Percentiles rank a stretch among this genome's conserved stretches.
These are phyloP conservation scores for Pythium dissotocum DNA, from an alignment of 352 stramenopile genomes.

Conservation along the genomic window DNA sequence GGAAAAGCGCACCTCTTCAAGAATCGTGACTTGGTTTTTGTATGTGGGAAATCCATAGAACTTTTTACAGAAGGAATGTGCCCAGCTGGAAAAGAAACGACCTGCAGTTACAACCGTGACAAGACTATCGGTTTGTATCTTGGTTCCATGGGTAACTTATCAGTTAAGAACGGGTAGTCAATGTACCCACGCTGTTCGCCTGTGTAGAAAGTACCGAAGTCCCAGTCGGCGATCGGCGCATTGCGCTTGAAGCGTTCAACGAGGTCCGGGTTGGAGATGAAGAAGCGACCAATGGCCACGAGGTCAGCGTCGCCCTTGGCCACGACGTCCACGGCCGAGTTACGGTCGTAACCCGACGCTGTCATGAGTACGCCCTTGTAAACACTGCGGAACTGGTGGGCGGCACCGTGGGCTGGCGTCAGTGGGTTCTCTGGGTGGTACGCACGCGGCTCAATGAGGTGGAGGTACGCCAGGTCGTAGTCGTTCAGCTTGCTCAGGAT, in stretches of 20 bases:
- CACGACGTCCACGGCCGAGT: constrained; percentile 31
- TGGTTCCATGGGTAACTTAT: not conserved
- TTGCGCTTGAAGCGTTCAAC: constrained; percentile 33
- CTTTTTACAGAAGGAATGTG: constrained; percentile 12
- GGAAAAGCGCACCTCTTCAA: constrained; percentile 19
- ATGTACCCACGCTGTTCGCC: constrained; percentile 50
- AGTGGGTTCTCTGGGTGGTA: constrained; percentile 43
- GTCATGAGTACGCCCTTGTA: constrained; percentile 33
- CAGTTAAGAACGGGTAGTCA: constrained; percentile 46
- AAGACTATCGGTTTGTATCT: constrained; percentile 2
- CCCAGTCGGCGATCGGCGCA: constrained; percentile 33
- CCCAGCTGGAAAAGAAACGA: constrained; percentile 3
- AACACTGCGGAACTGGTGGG: constrained; percentile 25
- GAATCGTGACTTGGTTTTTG: constrained; percentile 20
- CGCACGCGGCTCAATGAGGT: constrained; percentile 58
- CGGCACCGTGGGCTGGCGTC: constrained; percentile 43
- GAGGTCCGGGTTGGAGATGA: constrained; percentile 55
- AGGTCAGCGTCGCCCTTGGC: constrained; percentile 31
- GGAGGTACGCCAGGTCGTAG: constrained; percentile 59
- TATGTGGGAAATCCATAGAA: not conserved
- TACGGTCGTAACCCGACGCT: constrained; percentile 26
- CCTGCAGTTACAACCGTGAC: not conserved
- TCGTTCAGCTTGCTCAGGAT: constrained; percentile 55
- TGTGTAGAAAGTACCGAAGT: constrained; percentile 50
- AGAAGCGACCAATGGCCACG: constrained; percentile 43